phyloP scores from a whole-genome alignment of 768 basidiomycete genomes.

The Psilocybe subaeruginosa region DNA sequence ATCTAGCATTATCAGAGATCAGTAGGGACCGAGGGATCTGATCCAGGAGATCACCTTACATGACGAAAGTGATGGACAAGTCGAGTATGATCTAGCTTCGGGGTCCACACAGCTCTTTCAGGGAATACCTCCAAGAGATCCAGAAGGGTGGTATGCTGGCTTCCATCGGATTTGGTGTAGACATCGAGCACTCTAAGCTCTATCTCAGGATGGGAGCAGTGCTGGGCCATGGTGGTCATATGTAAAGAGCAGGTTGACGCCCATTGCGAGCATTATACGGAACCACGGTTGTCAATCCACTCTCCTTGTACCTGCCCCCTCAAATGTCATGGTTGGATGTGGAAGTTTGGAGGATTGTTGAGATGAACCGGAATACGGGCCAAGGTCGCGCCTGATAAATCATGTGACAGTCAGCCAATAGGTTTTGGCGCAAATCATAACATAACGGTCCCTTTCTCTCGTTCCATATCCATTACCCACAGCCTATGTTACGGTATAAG shows the following conservation, averaged over 20 bases:
- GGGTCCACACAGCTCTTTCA: neutral
- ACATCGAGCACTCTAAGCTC: neutral
- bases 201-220: slow-evolving; percentile 1
- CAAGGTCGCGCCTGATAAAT: neutral
- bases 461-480: neutral
- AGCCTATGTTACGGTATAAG: slow-evolving; percentile 16
- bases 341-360: neutral
- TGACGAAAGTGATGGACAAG: slow-evolving; percentile 1
- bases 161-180: neutral
- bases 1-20: too few species aligned
- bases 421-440: neutral
- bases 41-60: neutral
- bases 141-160: neutral
- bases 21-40: too few species aligned
- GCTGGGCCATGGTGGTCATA: neutral
- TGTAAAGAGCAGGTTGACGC: neutral
- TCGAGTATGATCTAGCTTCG: slow-evolving; percentile 4
- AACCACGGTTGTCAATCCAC: neutral
- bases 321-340: neutral
- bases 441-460: neutral
- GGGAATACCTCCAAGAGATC: slow-evolving; percentile 9
- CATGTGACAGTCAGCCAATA: slow-evolving; percentile 6
- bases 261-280: neutral
- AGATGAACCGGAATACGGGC: neutral
- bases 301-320: neutral